Base-by-base conservation (phyloP, 176 grass and related monocot species). In the Phragmites australis region DNA sequence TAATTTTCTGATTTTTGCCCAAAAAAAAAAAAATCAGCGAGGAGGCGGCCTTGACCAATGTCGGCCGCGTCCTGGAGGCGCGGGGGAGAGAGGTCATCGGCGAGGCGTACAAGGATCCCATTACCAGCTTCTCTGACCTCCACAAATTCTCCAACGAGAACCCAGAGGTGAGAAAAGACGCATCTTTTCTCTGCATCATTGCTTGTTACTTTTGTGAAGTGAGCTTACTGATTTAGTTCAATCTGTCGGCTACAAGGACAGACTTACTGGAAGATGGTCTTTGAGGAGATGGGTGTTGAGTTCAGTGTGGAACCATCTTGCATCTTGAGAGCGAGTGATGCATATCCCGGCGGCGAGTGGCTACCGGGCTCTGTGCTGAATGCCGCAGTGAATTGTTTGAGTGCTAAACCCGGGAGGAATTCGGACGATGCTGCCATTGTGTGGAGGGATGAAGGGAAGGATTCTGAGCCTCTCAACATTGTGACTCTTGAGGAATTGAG, bases 381-480 rank as follows among this genome's bases (percentile, higher is more conserved):
- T 82, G 89, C 92, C 1, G 92, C 95, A 23, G 82, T 13, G 0
- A 93, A 94, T 65, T 98, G 95, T 75, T 64, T 98, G 67, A 76
- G 16, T 29, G 76, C 81, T 77, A 98, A 94, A 80, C 84, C 75
- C 0, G 88, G 91, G 10, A 90, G 83, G 79, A 75, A 23, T 37
- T 68, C 89, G 5, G 44, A 82, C 29, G 82, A 86, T 70, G 74
- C 40, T 13, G 83, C 89, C 64, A 81, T 98, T 59, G 67, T 94
- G 22, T 98, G 92, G 95, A 90, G 86, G 74, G 95, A 98, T 4
- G 95, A 98, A 82, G 90, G 90, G 41, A 87, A 77, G 81, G 92
- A 94, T 81, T 76, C 75, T 15, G 80, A 83, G 42, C 74, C 90
- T 77, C 79, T 98, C 13, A 92, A 93, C 81, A 70, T 66, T 46